phyloP scores from a whole-genome alignment of 2,329 filamentous ascomycete species.

The Passalora sequoiae region DNA sequence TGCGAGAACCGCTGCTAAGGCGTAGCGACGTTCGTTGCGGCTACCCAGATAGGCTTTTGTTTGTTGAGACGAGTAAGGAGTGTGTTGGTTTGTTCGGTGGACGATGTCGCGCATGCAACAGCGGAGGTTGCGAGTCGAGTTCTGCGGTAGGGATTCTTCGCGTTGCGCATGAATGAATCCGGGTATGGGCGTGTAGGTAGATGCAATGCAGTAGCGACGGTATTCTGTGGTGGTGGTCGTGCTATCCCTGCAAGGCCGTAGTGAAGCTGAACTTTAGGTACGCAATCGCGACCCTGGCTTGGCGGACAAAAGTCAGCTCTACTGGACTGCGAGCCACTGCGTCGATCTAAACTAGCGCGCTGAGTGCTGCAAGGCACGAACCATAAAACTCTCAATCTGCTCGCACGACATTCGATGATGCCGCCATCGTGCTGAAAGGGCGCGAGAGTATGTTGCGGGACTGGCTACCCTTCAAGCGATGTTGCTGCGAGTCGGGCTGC shows the following conservation, averaged over 20 bases:
- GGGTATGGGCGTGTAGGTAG: no score
- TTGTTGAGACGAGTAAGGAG: neutral
- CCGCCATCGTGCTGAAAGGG: no score
- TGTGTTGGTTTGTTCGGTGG: neutral
- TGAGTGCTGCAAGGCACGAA: neutral
- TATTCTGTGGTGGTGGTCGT: no score
- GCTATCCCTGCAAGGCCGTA: neutral
- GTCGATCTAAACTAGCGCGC: neutral
- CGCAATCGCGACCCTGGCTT: neutral
- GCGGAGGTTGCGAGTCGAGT: no score
- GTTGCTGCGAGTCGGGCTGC: no score
- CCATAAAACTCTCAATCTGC: no score
- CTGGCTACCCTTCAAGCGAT: neutral
- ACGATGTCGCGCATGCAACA: neutral
- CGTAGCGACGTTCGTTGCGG: neutral
- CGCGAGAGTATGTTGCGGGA: no score
- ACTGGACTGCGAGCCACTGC: no score
- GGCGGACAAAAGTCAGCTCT: neutral
- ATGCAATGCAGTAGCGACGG: conserved; percentile 1
- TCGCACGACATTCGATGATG: no score
- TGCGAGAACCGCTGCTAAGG: neutral
- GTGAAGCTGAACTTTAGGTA: no score
- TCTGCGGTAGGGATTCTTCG: no score
- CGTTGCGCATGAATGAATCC: no score
- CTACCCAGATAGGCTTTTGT: neutral